These are phyloP conservation scores for Russula lepida DNA, from an alignment of 768 basidiomycete genomes.

Conservation along the genomic window DNA sequence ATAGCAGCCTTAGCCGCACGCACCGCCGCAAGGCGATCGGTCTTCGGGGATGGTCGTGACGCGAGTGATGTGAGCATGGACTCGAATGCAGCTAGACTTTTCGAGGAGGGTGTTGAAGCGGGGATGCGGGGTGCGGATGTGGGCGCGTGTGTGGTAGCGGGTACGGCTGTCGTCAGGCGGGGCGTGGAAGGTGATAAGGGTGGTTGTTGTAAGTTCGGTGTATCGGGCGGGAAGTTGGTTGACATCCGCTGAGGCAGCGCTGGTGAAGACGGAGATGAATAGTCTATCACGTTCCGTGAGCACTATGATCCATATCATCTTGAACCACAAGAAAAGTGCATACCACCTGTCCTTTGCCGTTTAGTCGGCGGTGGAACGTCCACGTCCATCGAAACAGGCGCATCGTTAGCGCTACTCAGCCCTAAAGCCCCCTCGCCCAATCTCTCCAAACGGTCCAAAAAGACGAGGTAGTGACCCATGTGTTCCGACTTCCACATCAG, in stretches of 20 bases:
- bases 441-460: slow-evolving; percentile 6
- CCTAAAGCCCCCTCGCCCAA: not conserved
- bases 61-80: not conserved
- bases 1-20: slow-evolving; percentile 9
- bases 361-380: slow-evolving; percentile 12
- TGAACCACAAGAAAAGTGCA: not conserved
- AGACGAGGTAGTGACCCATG: slow-evolving; percentile 7
- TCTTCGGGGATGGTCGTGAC: not conserved
- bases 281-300: not conserved
- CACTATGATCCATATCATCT: not conserved
- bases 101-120: not conserved
- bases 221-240: not conserved
- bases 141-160: not conserved
- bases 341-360: slow-evolving; percentile 6
- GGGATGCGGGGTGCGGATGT: not conserved
- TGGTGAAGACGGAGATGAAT: not conserved
- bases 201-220: not conserved
- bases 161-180: not conserved
- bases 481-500: slow-evolving; percentile 17
- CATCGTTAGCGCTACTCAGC: not conserved
- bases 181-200: not conserved
- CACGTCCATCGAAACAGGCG: not conserved
- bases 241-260: not conserved
- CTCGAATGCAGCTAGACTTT: not conserved
- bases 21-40: not conserved